Conservation (phyloP, 2,329 filamentous ascomycete genomes). For the Emmonsia crescens region DNA sequence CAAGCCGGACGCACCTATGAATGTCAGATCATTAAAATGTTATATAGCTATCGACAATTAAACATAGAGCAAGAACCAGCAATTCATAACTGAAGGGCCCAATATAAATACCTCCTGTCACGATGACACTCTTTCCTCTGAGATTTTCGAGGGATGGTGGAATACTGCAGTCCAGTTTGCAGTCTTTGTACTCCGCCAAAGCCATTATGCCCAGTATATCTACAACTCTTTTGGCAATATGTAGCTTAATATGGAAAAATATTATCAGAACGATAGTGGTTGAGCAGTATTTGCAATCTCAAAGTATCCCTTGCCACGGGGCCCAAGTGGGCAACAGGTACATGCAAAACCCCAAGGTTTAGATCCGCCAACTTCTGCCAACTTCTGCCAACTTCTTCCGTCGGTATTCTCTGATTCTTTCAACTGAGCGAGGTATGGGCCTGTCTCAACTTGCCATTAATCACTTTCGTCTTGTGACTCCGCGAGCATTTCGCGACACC, state of each 20-base stretch:
- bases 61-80: background rate
- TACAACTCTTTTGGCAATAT: background rate
- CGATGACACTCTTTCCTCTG: slow-evolving; percentile 8
- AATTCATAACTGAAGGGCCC: background rate
- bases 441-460: background rate
- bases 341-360: background rate
- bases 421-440: background rate
- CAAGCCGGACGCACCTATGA: slow-evolving; percentile 8
- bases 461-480: background rate
- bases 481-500: background rate
- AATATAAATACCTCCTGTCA: slow-evolving; percentile 9
- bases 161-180: slow-evolving; percentile 5
- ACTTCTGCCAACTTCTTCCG: background rate
- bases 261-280: background rate
- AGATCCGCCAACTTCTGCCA: background rate
- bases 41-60: background rate
- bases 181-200: slow-evolving; percentile 1
- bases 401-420: background rate
- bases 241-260: background rate
- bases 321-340: background rate
- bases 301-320: background rate
- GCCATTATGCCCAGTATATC: slow-evolving; percentile 4
- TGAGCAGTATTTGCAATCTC: background rate
- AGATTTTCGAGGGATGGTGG: slow-evolving; percentile 5
- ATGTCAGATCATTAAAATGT: background rate